Percentiles rank a stretch among this genome's conserved stretches.
phyloP scores from a whole-genome alignment of 345 rosid genomes.

The Hibiscus syriacus region DNA sequence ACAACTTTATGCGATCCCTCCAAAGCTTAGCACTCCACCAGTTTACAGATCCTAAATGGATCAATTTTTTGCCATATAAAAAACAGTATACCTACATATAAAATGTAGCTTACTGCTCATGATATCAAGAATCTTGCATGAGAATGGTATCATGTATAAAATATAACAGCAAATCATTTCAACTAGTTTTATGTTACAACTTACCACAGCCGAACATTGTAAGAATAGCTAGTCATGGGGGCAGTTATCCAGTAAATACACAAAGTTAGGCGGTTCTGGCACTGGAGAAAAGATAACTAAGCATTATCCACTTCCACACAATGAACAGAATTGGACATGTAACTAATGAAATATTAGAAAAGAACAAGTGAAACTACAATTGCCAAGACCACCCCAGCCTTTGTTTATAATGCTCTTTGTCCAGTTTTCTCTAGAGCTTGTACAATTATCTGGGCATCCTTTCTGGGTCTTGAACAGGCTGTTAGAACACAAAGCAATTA shows the following conservation, averaged over 20 bases:
- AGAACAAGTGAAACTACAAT: constrained; percentile 27
- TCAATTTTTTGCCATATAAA: not conserved
- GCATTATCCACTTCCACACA: not conserved
- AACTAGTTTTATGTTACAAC: not conserved
- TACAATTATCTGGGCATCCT: constrained; percentile 52
- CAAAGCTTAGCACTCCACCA: too few relatives aligned
- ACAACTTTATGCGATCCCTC: not conserved
- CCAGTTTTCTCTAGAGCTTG: constrained; percentile 42
- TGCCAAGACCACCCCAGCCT: constrained; percentile 77
- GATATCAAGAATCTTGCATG: not conserved
- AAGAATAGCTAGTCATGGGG: constrained; percentile 68
- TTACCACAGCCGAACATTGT: constrained; percentile 61
- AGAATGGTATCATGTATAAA: not conserved
- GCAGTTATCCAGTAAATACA: constrained; percentile 54
- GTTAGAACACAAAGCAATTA: constrained; percentile 10
- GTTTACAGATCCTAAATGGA: not conserved
- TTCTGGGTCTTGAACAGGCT: constrained; percentile 62
- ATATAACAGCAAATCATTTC: not conserved
- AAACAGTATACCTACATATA: not conserved
- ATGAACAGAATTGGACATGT: not conserved
- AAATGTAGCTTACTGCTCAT: not conserved
- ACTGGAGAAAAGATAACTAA: constrained; percentile 26
- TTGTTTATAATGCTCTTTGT: constrained; percentile 61
- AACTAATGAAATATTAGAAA: not conserved
- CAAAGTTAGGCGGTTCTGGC: constrained; percentile 37